phyloP scores from a whole-genome alignment of 228 moss, liverwort and hornwort species.

The Sphagnum fallax region DNA sequence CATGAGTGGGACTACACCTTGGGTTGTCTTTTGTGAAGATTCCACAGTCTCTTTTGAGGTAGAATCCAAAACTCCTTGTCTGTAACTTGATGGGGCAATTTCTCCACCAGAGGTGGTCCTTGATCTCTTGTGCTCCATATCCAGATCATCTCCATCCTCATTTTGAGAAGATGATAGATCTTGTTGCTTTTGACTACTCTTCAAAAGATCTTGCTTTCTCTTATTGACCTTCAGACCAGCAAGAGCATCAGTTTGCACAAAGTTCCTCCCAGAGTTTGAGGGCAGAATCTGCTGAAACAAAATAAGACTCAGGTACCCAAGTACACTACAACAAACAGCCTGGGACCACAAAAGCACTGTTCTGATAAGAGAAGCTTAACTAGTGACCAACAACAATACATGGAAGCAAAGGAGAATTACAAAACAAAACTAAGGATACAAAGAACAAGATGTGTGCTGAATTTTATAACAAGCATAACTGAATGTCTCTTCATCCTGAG shows the following conservation, averaged over 20 bases:
- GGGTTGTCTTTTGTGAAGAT: not conserved
- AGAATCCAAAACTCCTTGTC: not conserved
- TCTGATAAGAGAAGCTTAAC: no score
- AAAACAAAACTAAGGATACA: no score
- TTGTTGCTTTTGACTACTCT: not conserved
- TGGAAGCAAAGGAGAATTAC: no score
- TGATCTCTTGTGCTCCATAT: slow-evolving; percentile 15
- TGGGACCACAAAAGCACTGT: no score
- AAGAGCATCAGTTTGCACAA: not conserved
- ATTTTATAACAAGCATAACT: no score
- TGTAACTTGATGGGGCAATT: slow-evolving; percentile 10
- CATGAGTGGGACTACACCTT: not conserved
- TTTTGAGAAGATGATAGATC: not conserved
- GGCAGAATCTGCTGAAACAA: not conserved
- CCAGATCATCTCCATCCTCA: slow-evolving; percentile 10
- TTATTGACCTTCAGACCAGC: not conserved
- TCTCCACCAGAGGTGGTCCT: slow-evolving; percentile 14
- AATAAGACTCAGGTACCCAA: no score
- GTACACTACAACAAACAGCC: not conserved
- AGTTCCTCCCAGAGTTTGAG: not conserved
- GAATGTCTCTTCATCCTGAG: no score
- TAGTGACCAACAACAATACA: no score
- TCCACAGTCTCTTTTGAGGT: slow-evolving; percentile 1
- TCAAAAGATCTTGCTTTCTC: not conserved
- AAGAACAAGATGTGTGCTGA: no score